Evolutionary conservation across 805 yeast species (phyloP).

Genomic region (Ascoidea tarda): DNA sequence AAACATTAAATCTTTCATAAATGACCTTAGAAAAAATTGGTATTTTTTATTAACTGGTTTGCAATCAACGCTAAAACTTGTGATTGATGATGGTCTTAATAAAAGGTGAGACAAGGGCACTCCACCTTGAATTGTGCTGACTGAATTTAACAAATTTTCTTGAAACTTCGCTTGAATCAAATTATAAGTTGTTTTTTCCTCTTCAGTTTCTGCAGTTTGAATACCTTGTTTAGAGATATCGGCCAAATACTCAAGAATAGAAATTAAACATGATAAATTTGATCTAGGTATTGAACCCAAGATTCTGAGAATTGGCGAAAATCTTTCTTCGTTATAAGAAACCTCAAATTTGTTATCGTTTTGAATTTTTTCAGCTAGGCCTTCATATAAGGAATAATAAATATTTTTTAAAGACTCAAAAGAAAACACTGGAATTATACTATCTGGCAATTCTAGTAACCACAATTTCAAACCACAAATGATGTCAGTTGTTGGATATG

Average conservation of each 20-base stretch:
- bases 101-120: constrained; percentile 16
- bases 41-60: constrained; percentile 3
- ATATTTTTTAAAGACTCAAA: constrained; percentile 14
- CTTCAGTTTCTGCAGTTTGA: not conserved
- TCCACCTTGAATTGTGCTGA: not conserved
- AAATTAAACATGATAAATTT: constrained; percentile 14
- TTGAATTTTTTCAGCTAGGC: not conserved
- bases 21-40: constrained; percentile 6
- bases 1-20: constrained; percentile 5
- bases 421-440: constrained; percentile 28
- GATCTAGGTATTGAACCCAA: constrained; percentile 18
- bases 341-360: not conserved
- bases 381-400: constrained; percentile 2
- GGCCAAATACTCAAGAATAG: constrained; percentile 11
- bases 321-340: constrained; percentile 3
- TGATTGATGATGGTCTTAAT: constrained; percentile 11
- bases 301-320: constrained; percentile 6
- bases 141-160: constrained; percentile 3
- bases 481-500: constrained; percentile 10
- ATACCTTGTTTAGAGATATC: constrained; percentile 5
- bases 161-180: constrained; percentile 4
- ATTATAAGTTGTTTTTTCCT: constrained; percentile 3
- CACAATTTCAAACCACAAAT: constrained; percentile 34
- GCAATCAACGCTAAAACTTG: not conserved
- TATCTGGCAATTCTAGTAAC: constrained; percentile 46